A percentile compares a stretch with the other conserved stretches of the same genome.
phyloP scores from a whole-genome alignment of 2,329 filamentous ascomycete genomes.

The Sporothrix globosa region DNA sequence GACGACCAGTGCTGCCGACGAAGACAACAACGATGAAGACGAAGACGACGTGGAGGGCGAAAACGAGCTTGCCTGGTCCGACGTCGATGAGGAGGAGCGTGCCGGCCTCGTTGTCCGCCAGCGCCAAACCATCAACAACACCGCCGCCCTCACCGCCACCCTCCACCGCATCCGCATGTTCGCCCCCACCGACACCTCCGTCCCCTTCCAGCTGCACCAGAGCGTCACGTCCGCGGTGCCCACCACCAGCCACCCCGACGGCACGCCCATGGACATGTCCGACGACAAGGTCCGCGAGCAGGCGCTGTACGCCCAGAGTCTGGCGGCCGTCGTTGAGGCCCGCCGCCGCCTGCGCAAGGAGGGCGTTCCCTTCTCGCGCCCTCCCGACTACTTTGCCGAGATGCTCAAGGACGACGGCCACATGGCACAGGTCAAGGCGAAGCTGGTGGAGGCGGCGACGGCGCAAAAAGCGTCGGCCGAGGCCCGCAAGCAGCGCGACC shows the following conservation, averaged over 20 bases:
- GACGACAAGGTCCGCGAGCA: conserved; percentile 92
- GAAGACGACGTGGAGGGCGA: conserved; percentile 69
- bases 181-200: conserved; percentile 54
- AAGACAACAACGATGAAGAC: conserved; percentile 50
- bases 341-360: conserved; percentile 78
- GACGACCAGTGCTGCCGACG: conserved; percentile 36
- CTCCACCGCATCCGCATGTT: conserved; percentile 75
- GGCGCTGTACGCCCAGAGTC: conserved; percentile 87
- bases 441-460: conserved; percentile 88
- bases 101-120: conserved; percentile 89
- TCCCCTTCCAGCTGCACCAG: conserved; percentile 83
- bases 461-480: conserved; percentile 90
- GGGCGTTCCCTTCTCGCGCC: conserved; percentile 81
- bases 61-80: conserved; percentile 85
- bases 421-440: conserved; percentile 95
- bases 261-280: conserved; percentile 64
- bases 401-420: conserved; percentile 99
- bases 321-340: conserved; percentile 74
- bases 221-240: conserved; percentile 66
- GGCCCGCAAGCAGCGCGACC: conserved; percentile 85
- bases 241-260: conserved; percentile 40
- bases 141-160: conserved; percentile 76
- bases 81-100: conserved; percentile 72
- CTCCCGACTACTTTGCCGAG: conserved; percentile 95
- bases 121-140: conserved; percentile 97